Evolutionary conservation across 208 protist genomes (phyloP).

Genomic region (Leptomonas seymouri): DNA sequence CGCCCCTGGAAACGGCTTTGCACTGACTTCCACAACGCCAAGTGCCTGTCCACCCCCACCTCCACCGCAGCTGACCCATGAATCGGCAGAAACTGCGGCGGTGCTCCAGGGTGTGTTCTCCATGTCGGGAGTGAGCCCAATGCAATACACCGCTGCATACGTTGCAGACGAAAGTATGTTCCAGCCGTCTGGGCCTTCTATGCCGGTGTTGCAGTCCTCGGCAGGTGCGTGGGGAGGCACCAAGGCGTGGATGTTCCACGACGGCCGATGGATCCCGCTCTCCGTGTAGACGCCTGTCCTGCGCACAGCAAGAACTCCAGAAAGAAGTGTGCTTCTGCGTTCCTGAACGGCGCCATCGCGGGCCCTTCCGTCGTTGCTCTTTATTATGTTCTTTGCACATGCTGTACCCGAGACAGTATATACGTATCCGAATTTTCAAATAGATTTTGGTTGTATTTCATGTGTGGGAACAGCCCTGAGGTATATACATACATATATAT

Average conservation of each 20-base stretch:
- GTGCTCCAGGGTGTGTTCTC: background rate
- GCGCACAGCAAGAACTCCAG: no score
- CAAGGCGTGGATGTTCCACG: slow-evolving; percentile 26
- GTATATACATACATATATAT: no score
- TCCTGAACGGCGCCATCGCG: background rate
- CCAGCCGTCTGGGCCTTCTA: background rate
- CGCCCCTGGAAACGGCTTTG: background rate
- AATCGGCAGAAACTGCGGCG: background rate
- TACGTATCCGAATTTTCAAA: no score
- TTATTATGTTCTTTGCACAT: no score
- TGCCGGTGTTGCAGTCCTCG: slow-evolving; percentile 1
- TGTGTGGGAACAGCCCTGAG: no score
- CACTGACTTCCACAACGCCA: background rate
- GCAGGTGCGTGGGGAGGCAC: slow-evolving; percentile 7
- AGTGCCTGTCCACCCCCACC: background rate
- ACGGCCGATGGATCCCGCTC: slow-evolving; percentile 24
- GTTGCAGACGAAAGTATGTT: background rate
- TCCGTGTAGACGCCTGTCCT: slow-evolving; percentile 7
- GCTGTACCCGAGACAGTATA: no score
- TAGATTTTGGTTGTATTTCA: no score
- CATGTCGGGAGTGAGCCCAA: background rate
- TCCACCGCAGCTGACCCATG: background rate
- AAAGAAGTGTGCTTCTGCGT: background rate
- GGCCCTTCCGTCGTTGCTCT: no score
- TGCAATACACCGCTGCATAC: slow-evolving; percentile 9